Percentiles rank a stretch among this genome's conserved stretches.
Evolutionary conservation across 805 yeast species (phyloP).

Genomic region (Dipodascus geniculatus): DNA sequence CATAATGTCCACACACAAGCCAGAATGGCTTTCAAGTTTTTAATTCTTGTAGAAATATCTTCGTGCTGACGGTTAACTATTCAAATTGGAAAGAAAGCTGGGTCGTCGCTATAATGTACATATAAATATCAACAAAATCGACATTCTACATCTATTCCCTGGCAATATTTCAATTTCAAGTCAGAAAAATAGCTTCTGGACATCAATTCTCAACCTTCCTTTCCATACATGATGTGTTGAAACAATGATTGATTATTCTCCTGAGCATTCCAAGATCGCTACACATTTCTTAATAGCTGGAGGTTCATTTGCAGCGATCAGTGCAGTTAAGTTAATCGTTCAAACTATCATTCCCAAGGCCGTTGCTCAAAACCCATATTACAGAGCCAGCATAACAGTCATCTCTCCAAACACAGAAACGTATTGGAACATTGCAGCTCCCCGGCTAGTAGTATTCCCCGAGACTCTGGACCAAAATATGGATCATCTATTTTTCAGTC

Average conservation of each 20-base stretch:
- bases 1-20: no score
- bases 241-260: no score
- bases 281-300: constrained; percentile 3
- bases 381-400: neutral
- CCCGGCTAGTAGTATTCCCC: neutral
- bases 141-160: no score
- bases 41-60: no score
- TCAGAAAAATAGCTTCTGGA: no score
- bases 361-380: neutral
- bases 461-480: neutral
- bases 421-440: constrained; percentile 2
- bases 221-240: neutral
- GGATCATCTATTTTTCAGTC: neutral
- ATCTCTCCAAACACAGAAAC: neutral
- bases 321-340: neutral
- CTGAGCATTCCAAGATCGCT: neutral
- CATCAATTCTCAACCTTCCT: no score
- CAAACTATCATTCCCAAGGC: neutral
- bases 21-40: no score
- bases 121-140: no score
- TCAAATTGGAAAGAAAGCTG: no score
- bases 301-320: constrained; percentile 5
- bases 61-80: no score
- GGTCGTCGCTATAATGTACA: no score
- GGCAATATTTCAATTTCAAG: no score